Evolutionary conservation across 2,329 filamentous ascomycete species (phyloP), one percentile per base, ranked within the genome.

Genomic region (Thermochaetoides dissita): DNA sequence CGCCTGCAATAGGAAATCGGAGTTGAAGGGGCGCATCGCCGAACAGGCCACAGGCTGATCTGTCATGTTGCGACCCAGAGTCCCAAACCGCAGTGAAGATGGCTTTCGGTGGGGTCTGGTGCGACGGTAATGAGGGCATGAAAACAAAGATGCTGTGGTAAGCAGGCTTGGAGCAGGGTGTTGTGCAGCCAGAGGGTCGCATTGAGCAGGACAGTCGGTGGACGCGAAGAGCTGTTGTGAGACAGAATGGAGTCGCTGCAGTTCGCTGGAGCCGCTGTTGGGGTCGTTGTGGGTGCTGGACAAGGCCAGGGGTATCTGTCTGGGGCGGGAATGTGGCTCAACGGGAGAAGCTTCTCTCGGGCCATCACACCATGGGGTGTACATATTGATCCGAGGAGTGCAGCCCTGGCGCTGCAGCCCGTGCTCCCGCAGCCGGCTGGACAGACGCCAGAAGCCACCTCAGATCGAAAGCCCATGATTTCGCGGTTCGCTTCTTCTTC

Each of bases 21-120:
- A 48, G 57, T 48, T 53, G 49, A 55, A 60, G 59, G 63, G 57
- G 64, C 62, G 55, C 52, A 59, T 56, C 61, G 57, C 65, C 64
- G 64, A 67, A 64, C 51, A 58, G 63, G 59, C 63, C 64, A 63
- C 59, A 66, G 62, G 63, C 64, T 65, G 63, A 65, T 65, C 55
- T 62, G 57, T 59, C 60, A 59, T 57, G 57, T 47, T 42, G 47
- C 50, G 42, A 51, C 43, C 45, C 44, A 45, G 40, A 34, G 36
- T 24, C 33, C 30, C 33, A 37, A 36, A 41, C 39, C 45, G 45
- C 43, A 48, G 34, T 46, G 47, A 45, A 45, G 11, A 46, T 41
- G 43, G 45, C 44, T 34, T 41, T 42, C 38, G 46, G 44, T 49
- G 49, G 51, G 46, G 47, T 46, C 38, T 49, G 49, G 50, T 49